Evolutionary conservation across 2,329 filamentous ascomycete genomes (phyloP), one percentile per base, ranked within the genome.

Genomic region (Cyclaneusma minus): DNA sequence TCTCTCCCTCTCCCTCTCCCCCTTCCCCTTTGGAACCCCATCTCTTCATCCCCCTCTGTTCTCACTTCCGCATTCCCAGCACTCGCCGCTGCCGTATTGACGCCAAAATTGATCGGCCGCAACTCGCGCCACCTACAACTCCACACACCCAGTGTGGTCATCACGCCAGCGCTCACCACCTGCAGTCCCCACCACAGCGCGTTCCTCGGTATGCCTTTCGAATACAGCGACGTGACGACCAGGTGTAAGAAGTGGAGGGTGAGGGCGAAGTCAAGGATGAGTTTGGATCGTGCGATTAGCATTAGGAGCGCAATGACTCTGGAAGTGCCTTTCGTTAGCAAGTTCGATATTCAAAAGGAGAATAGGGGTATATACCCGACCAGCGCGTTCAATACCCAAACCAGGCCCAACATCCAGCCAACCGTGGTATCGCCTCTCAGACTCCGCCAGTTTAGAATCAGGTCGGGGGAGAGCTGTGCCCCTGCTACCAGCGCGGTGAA

Each of bases 261-360:
- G 13, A 94, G 59, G 16, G 83, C 81, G 50, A 95, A 98, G 54
- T 98, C 89, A 39, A 83, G 83, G 26, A 95, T 80, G 33, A 95
- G 77, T 51, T 95, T 95, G 24, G 79, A 89, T 35, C 89, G 82
- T 12, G 77, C 74, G 39, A 98, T 71, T 31, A 95, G 60, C 28
- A 87, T 55, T 26, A 93, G 70, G 31, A 94, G 76, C 21, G 83
- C 79, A 31, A 91, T 70, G 21, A 82, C 71, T 47, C 87, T 95
- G 44, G 32, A 19, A 11, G 7, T 8, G 6, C 8, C 13, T 24
- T 26, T 16, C 4, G 16, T 9, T 13, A 9, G 19, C 14, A 18
- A 25, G 11, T 21, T 14, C 10, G n/a, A 10, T 13, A 23, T 27
- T 21, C 25, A 28, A 27, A 33, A 24, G 29, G 31, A 28, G 20